phyloP scores from a whole-genome alignment of 306 rosid genomes.

The Glycine soja region DNA sequence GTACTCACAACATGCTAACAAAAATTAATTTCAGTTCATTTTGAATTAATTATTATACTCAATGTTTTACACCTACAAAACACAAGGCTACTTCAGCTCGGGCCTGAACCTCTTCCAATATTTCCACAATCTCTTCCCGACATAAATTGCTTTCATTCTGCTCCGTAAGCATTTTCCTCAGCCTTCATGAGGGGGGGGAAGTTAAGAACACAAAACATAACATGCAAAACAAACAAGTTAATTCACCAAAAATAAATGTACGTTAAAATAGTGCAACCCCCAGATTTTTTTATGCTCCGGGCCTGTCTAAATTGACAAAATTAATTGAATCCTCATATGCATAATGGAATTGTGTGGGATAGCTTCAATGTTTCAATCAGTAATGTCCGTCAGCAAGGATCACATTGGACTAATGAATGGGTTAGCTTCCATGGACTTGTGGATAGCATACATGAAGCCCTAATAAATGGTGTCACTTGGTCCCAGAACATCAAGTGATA shows the following conservation, averaged over 20 bases:
- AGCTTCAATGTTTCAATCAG: neutral
- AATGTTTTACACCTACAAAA: slow-evolving; percentile 85
- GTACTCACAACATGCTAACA: slow-evolving; percentile 5
- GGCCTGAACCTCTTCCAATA: slow-evolving; percentile 87
- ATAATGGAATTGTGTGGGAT: neutral
- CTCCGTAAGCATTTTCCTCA: slow-evolving; percentile 84
- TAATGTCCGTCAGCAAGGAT: neutral
- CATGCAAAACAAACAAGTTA: slow-evolving; percentile 6
- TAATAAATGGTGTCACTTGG: slow-evolving; percentile 10
- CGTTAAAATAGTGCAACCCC: neutral
- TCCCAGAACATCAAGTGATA: neutral
- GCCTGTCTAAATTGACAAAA: neutral
- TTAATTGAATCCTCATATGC: neutral
- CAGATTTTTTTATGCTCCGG: neutral
- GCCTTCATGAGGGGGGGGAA: slow-evolving; percentile 47
- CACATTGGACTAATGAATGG: neutral
- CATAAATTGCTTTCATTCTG: slow-evolving; percentile 56
- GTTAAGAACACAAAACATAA: slow-evolving; percentile 28
- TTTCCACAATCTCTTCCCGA: slow-evolving; percentile 76
- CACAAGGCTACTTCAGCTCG: slow-evolving; percentile 94
- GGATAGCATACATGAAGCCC: neutral
- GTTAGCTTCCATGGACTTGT: neutral
- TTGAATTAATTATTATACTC: slow-evolving; percentile 38
- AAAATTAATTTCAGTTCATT: neutral
- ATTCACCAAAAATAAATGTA: neutral